Evolutionary conservation across 2,329 filamentous ascomycete species (phyloP), one percentile per base, ranked within the genome.

Genomic region (Aspergillus sp.): DNA sequence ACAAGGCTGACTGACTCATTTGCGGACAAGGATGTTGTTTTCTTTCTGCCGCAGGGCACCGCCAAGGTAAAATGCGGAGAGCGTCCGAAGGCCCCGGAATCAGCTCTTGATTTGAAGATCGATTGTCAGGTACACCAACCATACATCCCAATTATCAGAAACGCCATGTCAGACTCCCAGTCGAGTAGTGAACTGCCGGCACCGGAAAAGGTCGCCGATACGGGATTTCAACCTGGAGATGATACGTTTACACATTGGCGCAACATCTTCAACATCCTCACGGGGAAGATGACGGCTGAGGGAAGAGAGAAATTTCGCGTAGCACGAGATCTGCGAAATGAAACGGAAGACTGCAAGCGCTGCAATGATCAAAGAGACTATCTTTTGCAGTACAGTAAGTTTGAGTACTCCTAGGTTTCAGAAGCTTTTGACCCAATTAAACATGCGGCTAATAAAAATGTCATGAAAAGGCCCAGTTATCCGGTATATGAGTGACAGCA

Each of bases 301-400:
- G 89, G 90, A 51, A 77, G 83, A 62, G 85, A 89, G 69, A 84
- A 89, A 77, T 97, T 91, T 81, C 89, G 91, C 71, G 82, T 88
- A 70, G 86, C 85, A 72, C 86, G 87, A 62, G 92, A 96, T 79
- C 80, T 83, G 55, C 81, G 86, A 56, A 87, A 92, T 76, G 91
- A 95, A 78, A 84, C 83, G 60, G 79, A 81, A 30, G 92, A 97
- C 81, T 93, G 90, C 81, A 83, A 82, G 69, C 85, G 86, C 54
- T 96, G 91, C 80, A 91, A 97, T 70, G 79, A 87, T 43, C 85
- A 90, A 75, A 87, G 91, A 56, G 89, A 95, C 74, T 97, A 89
- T 81, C 84, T 96, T 36, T 85, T 98, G 67, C 78, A 85, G 70
- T 90, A 93, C 80, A 93, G 80, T 80, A 65, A 64, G 73, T 66